Evolutionary conservation across 345 rosid genomes (phyloP).

Genomic region (Salix arbutifolia): DNA sequence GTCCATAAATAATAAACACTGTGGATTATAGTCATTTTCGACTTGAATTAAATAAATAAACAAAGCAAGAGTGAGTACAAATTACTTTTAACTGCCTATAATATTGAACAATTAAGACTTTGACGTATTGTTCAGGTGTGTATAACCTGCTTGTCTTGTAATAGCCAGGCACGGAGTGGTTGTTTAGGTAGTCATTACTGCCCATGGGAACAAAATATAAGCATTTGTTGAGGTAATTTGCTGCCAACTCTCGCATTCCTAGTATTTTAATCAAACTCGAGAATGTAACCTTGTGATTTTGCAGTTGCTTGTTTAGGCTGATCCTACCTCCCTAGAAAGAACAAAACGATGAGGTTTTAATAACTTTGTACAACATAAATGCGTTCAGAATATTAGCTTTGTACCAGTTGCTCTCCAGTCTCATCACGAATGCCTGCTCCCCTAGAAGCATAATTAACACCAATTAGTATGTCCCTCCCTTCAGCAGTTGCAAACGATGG

Average conservation of each 20-base stretch:
- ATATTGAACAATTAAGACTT: constrained; percentile 8
- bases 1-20: too few species aligned
- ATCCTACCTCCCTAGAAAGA: constrained; percentile 3
- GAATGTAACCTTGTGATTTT: neutral
- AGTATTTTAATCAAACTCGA: neutral
- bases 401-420: constrained; percentile 2
- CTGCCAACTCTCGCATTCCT: neutral
- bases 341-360: neutral
- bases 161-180: constrained; percentile 8
- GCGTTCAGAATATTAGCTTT: neutral
- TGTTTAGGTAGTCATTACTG: constrained; percentile 20
- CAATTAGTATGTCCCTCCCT: constrained; percentile 1
- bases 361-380: too few species aligned
- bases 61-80: too few species aligned
- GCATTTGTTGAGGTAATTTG: constrained; percentile 18
- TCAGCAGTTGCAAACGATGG: constrained; percentile 4
- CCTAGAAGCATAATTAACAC: constrained; percentile 17
- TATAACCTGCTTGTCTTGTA: neutral
- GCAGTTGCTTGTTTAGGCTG: neutral
- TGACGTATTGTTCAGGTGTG: constrained; percentile 15
- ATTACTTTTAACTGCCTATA: constrained; percentile 7
- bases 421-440: constrained; percentile 20
- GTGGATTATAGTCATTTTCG: too few species aligned
- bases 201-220: constrained; percentile 10
- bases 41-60: too few species aligned